Base-by-base conservation (phyloP, 352 stramenopile species). In the Phytophthora lateralis region DNA sequence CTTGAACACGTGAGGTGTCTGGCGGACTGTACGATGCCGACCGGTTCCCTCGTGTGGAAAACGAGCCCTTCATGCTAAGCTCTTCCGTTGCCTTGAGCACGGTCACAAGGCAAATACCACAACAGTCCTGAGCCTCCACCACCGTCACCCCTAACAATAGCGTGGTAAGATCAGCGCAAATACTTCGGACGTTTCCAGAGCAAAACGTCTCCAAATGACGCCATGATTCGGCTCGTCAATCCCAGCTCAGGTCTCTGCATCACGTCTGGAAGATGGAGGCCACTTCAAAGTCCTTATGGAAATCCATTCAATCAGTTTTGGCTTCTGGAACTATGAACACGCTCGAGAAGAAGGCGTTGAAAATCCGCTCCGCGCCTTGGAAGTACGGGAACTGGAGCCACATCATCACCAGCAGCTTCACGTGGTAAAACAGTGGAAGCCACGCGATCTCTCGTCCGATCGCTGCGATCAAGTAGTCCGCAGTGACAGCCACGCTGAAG, bases 351-450 rank as follows among this genome's bases (percentile, higher is more conserved):
- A 55, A 69, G 11, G 68, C 50, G 56, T 97, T 88, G 48, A 96
- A 96, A 58, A 97, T 85, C 39, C 69, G 73, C 53, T 95, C 73
- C 0, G 86, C 88, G 12, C 89, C 89, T 37, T 87, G 86, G 56
- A 97, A 97, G 71, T 97, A 96, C 34, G 89, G 89, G 60, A 97
- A 94, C 67, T 97, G 89, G 11, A 97, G 85, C 85, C 85, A 96
- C 70, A 97, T 80, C 69, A 94, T 82, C 34, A 84, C 60, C 20
- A 93, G 53, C 59, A 97, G 52, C 71, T 96, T 95, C n/a, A 49
- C 66, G 63, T 97, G 89, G 58, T 91, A 93, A 64, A 92, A 95
- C 21, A 97, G 62, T 46, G 89, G 89, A 26, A 97, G 63, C 89
- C 89, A 97, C 48, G 57, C 71, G 21, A 96, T 68, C 44, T 76